These are phyloP conservation scores for Apiotrichum gracile DNA, from an alignment of 1,284 basidiomycete genomes.

Conservation along the genomic window DNA sequence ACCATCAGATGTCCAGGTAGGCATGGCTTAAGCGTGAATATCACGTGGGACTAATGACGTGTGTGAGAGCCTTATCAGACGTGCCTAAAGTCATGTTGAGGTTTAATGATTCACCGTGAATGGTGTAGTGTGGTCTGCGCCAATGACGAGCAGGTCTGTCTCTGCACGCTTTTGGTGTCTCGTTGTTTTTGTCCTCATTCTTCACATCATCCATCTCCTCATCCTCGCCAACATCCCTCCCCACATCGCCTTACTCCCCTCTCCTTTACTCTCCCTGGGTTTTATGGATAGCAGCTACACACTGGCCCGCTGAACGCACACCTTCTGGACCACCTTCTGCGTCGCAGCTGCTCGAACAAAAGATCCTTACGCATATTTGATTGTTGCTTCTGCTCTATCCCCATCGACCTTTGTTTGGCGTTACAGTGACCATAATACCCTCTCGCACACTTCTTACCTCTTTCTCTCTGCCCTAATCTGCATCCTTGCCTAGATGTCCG, in stretches of 20 bases:
- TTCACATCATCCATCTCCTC: neutral
- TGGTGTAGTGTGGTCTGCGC: no score
- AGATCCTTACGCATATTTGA: neutral
- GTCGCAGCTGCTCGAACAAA: neutral
- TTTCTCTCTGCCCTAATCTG: neutral
- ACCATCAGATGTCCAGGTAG: no score
- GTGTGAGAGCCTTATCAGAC: no score
- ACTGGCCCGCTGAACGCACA: neutral
- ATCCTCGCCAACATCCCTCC: neutral
- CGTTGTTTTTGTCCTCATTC: neutral
- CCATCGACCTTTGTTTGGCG: neutral
- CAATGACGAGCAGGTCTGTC: no score
- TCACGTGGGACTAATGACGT: no score
- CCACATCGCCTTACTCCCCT: neutral
- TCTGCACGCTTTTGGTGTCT: no score
- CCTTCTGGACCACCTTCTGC: neutral
- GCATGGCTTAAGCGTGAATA: no score
- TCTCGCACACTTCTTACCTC: neutral
- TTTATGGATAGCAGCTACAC: constrained; percentile 5
- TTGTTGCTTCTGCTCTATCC: neutral
- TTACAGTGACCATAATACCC: neutral
- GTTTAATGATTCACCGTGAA: no score
- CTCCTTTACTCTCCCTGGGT: neutral
- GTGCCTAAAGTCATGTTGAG: no score
- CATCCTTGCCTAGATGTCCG: constrained; percentile 4